These are phyloP conservation scores for Globisporangium spiculum DNA, from an alignment of 352 stramenopile genomes.

Conservation along the genomic window DNA sequence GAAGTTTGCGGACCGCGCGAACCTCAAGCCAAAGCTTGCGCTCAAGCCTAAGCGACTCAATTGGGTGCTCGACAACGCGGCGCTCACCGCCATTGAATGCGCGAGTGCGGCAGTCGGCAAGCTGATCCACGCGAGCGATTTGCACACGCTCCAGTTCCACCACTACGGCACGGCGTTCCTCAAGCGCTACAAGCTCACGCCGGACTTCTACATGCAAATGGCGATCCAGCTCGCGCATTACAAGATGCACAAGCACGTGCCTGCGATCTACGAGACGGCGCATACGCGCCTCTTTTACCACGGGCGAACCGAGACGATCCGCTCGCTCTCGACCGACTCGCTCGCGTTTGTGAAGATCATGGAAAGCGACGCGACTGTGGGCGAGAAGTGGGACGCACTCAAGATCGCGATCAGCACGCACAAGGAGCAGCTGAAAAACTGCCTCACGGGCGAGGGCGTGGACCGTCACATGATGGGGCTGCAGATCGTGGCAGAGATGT, in stretches of 20 bases:
- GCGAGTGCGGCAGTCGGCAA: constrained; percentile 89
- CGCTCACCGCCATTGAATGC: constrained; percentile 78
- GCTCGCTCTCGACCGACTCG: constrained; percentile 87
- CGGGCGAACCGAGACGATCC: constrained; percentile 92
- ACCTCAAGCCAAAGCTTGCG: constrained; percentile 57
- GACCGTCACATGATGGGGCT: constrained; percentile 97
- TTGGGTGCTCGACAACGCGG: constrained; percentile 83
- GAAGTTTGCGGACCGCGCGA: constrained; percentile 73
- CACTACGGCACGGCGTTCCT: constrained; percentile 91
- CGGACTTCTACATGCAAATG: constrained; percentile 97
- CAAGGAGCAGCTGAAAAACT: constrained; percentile 88
- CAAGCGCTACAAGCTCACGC: constrained; percentile 94
- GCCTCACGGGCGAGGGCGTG: constrained; percentile 86
- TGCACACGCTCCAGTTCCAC: constrained; percentile 90
- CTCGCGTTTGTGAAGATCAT: constrained; percentile 91
- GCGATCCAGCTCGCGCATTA: constrained; percentile 97
- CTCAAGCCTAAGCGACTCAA: constrained; percentile 72
- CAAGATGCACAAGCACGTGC: constrained; percentile 92
- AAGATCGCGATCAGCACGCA: constrained; percentile 88
- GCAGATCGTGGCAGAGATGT: constrained; percentile 92
- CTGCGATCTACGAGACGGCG: constrained; percentile 96
- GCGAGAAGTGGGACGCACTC: constrained; percentile 87
- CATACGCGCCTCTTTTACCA: constrained; percentile 98
- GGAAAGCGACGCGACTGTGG: constrained; percentile 56
- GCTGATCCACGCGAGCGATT: constrained; percentile 89